Evolutionary conservation across 139 green algal genomes (phyloP).

Genomic region (Closterium sp.): DNA sequence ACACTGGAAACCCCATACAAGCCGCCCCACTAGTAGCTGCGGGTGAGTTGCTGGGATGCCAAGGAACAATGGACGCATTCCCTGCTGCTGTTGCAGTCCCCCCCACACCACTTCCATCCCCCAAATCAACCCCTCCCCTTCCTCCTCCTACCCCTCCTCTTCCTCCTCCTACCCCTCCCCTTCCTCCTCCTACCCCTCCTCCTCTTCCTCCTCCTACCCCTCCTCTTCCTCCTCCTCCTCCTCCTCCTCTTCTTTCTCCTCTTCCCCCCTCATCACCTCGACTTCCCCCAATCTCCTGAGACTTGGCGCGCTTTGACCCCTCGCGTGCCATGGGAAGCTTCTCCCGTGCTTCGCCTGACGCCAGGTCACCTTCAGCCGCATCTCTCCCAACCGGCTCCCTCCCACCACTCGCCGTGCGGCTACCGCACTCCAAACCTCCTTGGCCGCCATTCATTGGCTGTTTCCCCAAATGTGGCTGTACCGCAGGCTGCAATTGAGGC

Average conservation of each 20-base stretch:
- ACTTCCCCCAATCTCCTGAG: neutral
- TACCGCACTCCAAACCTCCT: too few species aligned
- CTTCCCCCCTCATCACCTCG: neutral
- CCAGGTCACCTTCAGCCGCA: neutral
- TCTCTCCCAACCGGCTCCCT: neutral
- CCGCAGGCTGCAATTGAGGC: neutral
- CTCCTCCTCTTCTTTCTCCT: neutral
- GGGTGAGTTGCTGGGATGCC: neutral
- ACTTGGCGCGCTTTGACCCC: neutral
- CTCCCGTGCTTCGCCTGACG: neutral
- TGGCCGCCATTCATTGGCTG: neutral
- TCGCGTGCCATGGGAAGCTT: neutral
- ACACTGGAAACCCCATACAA: neutral
- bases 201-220: neutral
- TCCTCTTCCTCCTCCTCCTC: neutral
- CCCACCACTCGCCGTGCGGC: neutral
- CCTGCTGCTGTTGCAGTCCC: neutral
- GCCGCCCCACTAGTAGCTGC: neutral
- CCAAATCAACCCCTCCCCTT: neutral
- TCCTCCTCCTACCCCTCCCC: neutral
- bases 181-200: neutral
- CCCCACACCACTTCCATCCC: neutral
- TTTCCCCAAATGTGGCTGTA: neutral
- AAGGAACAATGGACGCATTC: neutral
- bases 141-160: neutral